Evolutionary conservation across 164 flowering plant species (phyloP), one percentile per base, ranked within the genome.

Genomic region (Echeveria elegans): DNA sequence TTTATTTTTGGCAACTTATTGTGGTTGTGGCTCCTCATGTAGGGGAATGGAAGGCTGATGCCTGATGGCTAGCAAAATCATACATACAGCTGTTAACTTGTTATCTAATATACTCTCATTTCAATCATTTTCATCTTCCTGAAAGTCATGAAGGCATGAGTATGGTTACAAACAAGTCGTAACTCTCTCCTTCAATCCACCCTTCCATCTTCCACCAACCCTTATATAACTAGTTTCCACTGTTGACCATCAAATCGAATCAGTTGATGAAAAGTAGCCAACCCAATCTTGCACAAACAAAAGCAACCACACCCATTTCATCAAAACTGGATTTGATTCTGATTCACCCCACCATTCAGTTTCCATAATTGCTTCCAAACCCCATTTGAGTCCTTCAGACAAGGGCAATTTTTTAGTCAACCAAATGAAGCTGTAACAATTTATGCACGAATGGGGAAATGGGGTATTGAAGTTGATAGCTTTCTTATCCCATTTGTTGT

Each of bases 401-500:
- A n/a, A n/a, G n/a, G n/a, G n/a, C n/a, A n/a, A n/a, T n/a, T n/a
- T n/a, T n/a, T n/a, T n/a, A n/a, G n/a, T n/a, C 38, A 18, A 16
- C 88, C 86, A 1, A 58, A 28, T 15, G 52, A 43, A 26, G 83
- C 86, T 8, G 56, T 82, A 4, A 66, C 41, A 19, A 66, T 84
- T 8, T 86, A 86, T 73, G 72, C 66, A 12, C 72, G 73, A 34
- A 70, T 84, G 85, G 71, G 91, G 2, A 64, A 62, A 40, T 61
- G 66, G 10, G 77, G 73, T 66, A 19, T 29, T 21, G 36, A 69
- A 36, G 71, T 84, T 4, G 88, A 86, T 65, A 78, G 61, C 37
- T 86, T 80, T 60, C 76, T 75, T 1, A 19, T 78, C 6, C 86
- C 89, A 1, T 79, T 87, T 0, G 59, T 80, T 59, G 73, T 85